Evolutionary conservation across 2,329 filamentous ascomycete species (phyloP).

Genomic region (Colletotrichum sp.): DNA sequence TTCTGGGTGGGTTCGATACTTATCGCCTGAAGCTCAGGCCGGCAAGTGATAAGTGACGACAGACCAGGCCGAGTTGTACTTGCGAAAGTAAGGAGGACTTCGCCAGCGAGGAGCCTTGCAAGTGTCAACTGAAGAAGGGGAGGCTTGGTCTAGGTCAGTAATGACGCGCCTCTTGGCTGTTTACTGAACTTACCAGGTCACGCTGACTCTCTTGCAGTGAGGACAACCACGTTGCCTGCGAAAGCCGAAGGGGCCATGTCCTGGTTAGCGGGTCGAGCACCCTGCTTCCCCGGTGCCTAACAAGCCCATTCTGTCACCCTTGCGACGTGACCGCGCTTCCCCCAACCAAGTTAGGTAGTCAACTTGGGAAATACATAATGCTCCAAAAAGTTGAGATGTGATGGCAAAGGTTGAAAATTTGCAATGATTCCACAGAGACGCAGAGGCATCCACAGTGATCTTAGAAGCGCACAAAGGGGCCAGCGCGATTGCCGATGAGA

Average conservation of each 20-base stretch:
- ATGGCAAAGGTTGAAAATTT: conserved; percentile 3
- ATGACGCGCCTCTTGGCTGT: conserved; percentile 9
- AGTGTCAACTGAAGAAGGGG: neutral
- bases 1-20: neutral
- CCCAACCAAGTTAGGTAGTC: conserved; percentile 2
- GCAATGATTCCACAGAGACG: neutral
- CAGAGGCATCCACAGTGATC: neutral
- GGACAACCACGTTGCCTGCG: neutral
- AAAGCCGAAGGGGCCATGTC: conserved; percentile 15
- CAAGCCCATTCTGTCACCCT: conserved; percentile 11
- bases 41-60: conserved; percentile 11
- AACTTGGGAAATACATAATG: neutral
- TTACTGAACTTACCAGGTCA: neutral
- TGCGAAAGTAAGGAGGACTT: conserved; percentile 8
- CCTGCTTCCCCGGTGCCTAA: conserved; percentile 19
- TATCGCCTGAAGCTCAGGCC: neutral
- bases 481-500: conserved; percentile 4
- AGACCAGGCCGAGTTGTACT: neutral
- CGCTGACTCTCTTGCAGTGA: neutral
- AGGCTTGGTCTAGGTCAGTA: neutral
- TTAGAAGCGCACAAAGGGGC: neutral
- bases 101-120: neutral
- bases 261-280: conserved; percentile 12
- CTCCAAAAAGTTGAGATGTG: conserved; percentile 14
- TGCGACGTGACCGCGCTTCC: conserved; percentile 4